These are phyloP conservation scores for Strobilomyces dryophilus DNA, from an alignment of 768 basidiomycete genomes.

Conservation along the genomic window DNA sequence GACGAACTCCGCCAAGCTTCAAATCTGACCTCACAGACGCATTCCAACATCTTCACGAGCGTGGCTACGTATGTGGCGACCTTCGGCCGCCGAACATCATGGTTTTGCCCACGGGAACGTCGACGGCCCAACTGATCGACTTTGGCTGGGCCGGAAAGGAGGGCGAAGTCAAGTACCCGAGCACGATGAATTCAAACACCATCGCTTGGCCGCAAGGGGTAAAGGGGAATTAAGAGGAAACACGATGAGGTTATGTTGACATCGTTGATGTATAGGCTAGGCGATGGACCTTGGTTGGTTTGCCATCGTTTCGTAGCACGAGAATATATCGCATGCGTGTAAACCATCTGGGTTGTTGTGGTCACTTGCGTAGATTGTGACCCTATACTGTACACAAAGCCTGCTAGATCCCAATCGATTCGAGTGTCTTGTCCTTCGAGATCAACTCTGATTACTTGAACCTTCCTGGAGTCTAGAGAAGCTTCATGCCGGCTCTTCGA, in stretches of 20 bases:
- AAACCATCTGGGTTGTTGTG: no score
- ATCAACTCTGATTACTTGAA: no score
- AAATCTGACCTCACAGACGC: background rate
- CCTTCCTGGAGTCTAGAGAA: no score
- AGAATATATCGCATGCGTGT: no score
- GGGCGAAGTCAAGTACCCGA: background rate
- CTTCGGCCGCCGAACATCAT: background rate
- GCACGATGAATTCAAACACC: background rate
- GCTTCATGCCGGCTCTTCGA: no score
- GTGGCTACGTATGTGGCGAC: background rate
- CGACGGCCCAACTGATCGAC: background rate
- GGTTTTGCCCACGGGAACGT: background rate
- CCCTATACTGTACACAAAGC: no score
- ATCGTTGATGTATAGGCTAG: background rate
- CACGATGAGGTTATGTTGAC: background rate
- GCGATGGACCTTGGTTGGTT: no score
- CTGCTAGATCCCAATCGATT: no score
- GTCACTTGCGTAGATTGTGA: no score
- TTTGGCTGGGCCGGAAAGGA: background rate
- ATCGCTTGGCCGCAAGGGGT: background rate
- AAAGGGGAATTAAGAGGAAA: background rate
- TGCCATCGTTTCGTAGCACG: no score
- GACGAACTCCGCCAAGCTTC: background rate
- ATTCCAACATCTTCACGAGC: background rate
- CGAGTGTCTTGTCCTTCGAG: no score